Percentiles rank a stretch among this genome's conserved stretches.
Evolutionary conservation across 768 basidiomycete genomes (phyloP).

Genomic region (Vararia minispora): DNA sequence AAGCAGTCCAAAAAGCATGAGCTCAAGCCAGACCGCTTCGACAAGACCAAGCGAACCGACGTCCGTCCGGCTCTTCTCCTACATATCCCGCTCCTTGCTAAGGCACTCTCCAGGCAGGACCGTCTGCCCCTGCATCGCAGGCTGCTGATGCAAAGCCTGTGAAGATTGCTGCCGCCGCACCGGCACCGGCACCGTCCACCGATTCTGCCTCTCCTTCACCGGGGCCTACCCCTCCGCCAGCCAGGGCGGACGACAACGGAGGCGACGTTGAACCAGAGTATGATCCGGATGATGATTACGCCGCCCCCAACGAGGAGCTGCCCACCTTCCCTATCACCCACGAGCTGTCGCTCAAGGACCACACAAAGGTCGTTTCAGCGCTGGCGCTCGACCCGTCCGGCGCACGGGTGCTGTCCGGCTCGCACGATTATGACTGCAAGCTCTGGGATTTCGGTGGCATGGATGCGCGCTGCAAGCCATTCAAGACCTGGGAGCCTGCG

Average conservation of each 20-base stretch:
- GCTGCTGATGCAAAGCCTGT: slow-evolving; percentile 13
- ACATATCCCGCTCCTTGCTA: slow-evolving; percentile 1
- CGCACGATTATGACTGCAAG: slow-evolving; percentile 97
- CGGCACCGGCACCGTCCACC: no score
- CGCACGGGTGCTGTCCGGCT: slow-evolving; percentile 82
- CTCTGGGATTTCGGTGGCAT: slow-evolving; percentile 99
- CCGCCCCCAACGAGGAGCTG: slow-evolving; percentile 32
- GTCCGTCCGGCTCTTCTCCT: slow-evolving; percentile 11
- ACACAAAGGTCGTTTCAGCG: slow-evolving; percentile 91
- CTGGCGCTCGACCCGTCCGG: slow-evolving; percentile 90
- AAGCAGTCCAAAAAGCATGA: slow-evolving; percentile 55
- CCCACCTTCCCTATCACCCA: slow-evolving; percentile 80
- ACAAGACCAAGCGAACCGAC: slow-evolving; percentile 58
- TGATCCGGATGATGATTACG: slow-evolving; percentile 31
- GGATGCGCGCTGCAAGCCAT: slow-evolving; percentile 82
- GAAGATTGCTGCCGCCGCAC: no score
- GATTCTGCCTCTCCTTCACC: no score
- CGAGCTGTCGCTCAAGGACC: slow-evolving; percentile 88
- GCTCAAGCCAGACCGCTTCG: slow-evolving; percentile 69
- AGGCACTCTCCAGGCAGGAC: slow-evolving; percentile 6
- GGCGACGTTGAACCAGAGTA: slow-evolving; percentile 21
- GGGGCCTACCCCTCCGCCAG: no score
- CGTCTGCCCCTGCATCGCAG: background rate
- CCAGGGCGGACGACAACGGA: background rate
- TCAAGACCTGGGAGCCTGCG: slow-evolving; percentile 93